phyloP scores from a whole-genome alignment of 75 land plant species.

The Larix kaempferi region DNA sequence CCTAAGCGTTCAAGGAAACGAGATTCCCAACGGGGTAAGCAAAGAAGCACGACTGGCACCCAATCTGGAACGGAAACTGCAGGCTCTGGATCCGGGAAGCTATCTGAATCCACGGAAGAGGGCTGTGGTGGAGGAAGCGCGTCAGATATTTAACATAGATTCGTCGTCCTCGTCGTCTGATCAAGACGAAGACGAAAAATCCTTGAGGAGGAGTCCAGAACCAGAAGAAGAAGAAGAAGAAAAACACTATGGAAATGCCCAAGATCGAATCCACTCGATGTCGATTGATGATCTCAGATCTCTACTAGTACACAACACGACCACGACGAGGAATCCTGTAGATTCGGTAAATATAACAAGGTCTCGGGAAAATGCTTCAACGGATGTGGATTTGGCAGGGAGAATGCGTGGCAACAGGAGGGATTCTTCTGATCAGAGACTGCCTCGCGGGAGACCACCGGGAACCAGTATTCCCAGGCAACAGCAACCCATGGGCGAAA shows the following conservation, averaged over 20 bases:
- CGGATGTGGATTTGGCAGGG: slow-evolving; percentile 2
- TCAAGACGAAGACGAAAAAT: slow-evolving; percentile 17
- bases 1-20: neutral
- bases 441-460: slow-evolving; percentile 8
- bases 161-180: slow-evolving; percentile 18
- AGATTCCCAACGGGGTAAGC: slow-evolving; percentile 7
- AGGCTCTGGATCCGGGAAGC: slow-evolving; percentile 49
- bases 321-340: neutral
- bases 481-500: slow-evolving; percentile 30
- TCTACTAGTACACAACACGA: neutral
- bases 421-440: neutral
- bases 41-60: slow-evolving; percentile 23
- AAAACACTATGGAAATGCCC: neutral
- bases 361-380: slow-evolving; percentile 7
- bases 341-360: neutral
- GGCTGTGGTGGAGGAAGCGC: slow-evolving; percentile 12
- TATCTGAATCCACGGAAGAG: slow-evolving; percentile 11
- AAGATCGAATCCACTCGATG: neutral
- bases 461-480: slow-evolving; percentile 13
- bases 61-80: slow-evolving; percentile 12
- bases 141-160: slow-evolving; percentile 26
- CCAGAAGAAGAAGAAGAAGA: slow-evolving; percentile 10
- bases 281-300: neutral
- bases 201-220: slow-evolving; percentile 9
- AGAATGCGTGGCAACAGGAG: slow-evolving; percentile 10